Evolutionary conservation across 2,329 filamentous ascomycete genomes (phyloP).

Genomic region (Drechslera avenae): DNA sequence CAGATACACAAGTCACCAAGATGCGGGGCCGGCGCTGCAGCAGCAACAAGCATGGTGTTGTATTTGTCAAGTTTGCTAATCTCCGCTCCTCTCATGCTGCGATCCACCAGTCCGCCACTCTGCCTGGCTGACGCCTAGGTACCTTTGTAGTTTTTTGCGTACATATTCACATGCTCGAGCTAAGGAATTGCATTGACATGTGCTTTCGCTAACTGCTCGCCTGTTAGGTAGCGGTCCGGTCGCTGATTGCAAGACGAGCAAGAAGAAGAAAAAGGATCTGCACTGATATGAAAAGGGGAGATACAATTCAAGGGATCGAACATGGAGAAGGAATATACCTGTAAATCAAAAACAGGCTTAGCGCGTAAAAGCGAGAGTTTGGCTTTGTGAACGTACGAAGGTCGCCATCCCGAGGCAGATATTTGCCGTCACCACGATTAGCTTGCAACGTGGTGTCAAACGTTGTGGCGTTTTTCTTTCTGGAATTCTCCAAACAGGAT

Average conservation of each 20-base stretch:
- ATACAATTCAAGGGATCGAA: neutral
- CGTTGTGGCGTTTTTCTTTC: constrained; percentile 1
- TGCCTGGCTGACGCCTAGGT: neutral
- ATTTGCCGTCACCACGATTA: neutral
- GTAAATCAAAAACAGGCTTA: neutral
- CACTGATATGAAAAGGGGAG: neutral
- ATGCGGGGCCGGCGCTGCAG: constrained; percentile 9
- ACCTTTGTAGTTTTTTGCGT: too few relatives aligned
- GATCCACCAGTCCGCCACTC: neutral
- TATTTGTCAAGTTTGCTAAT: constrained; percentile 4
- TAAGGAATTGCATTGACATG: too few relatives aligned
- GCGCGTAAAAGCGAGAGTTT: constrained; percentile 4
- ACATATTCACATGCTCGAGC: constrained; percentile 1
- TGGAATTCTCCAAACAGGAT: neutral
- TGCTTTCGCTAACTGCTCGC: too few relatives aligned
- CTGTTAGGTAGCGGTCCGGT: too few relatives aligned
- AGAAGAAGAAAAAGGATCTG: too few relatives aligned
- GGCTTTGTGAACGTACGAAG: constrained; percentile 1
- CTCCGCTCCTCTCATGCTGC: neutral
- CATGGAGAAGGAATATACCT: neutral
- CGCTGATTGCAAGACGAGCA: too few relatives aligned
- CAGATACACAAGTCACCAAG: neutral
- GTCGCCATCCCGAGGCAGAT: neutral
- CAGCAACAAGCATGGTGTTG: neutral
- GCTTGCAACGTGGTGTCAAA: constrained; percentile 8